Conservation (phyloP, 495 filamentous ascomycete genomes). For the Aspergillus sclerotiicarbonarius region DNA sequence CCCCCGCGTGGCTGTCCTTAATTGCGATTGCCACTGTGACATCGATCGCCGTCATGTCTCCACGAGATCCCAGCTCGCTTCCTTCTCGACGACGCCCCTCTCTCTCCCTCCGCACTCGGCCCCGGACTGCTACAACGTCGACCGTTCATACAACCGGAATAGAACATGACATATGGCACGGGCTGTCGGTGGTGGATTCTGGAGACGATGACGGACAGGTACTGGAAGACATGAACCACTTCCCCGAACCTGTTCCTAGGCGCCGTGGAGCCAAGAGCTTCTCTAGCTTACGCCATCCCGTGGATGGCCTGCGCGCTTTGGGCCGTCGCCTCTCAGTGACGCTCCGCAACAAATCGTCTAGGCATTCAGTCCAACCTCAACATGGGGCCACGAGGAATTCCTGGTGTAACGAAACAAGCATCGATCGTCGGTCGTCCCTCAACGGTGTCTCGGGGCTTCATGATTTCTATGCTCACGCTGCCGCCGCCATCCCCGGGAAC, state of each 20-base stretch:
- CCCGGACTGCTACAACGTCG: conserved; percentile 32
- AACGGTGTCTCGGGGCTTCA: conserved; percentile 42
- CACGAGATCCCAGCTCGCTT: conserved; percentile 28
- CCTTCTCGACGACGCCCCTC: conserved; percentile 39
- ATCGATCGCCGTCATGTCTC: conserved; percentile 31
- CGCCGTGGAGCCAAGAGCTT: conserved; percentile 46
- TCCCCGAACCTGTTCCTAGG: conserved; percentile 34
- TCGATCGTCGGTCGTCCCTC: conserved; percentile 41
- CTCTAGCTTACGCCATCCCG: conserved; percentile 44
- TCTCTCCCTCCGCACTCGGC: conserved; percentile 34
- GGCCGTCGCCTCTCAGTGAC: conserved; percentile 47
- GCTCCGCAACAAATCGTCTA: conserved; percentile 42
- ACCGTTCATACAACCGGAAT: conserved; percentile 21
- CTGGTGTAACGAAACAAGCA: conserved; percentile 17
- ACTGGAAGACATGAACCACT: conserved; percentile 38
- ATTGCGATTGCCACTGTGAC: neutral
- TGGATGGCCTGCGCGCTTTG: conserved; percentile 45
- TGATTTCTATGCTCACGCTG: conserved; percentile 36
- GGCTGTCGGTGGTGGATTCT: conserved; percentile 27
- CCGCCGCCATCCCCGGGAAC: conserved; percentile 37
- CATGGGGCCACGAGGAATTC: conserved; percentile 17
- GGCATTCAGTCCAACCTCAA: conserved; percentile 25
- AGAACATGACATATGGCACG: conserved; percentile 29
- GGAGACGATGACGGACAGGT: conserved; percentile 28
- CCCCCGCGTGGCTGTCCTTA: conserved; percentile 5